These are phyloP conservation scores for Hordeum marinum DNA, from an alignment of 176 grass and related monocot genomes.

Conservation along the genomic window DNA sequence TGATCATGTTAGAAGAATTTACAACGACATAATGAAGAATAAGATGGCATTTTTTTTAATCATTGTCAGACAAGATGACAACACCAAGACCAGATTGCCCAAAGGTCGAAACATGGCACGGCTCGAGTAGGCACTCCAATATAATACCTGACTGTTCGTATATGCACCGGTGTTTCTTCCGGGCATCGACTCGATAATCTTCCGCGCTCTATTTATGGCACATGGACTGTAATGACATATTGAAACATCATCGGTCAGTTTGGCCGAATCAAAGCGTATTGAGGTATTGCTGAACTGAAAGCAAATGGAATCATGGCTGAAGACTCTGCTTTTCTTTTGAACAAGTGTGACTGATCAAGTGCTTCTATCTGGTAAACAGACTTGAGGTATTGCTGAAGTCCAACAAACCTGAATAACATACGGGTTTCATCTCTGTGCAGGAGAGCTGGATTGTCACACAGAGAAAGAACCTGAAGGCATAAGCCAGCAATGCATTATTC, in stretches of 20 bases:
- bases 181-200: conserved; percentile 43
- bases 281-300: no score
- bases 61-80: neutral
- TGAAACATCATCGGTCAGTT: neutral
- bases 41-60: neutral
- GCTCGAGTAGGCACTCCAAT: neutral
- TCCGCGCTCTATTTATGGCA: conserved; percentile 47
- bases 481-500: neutral
- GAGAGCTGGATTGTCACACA: conserved; percentile 71
- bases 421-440: conserved; percentile 36
- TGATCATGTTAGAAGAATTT: conserved; percentile 17
- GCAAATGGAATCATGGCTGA: neutral
- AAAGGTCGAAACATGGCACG: neutral
- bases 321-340: neutral
- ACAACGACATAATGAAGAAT: neutral
- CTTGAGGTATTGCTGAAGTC: neutral
- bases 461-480: conserved; percentile 54
- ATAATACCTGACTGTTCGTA: conserved; percentile 47
- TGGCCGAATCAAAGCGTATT: neutral
- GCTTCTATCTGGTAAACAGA: neutral
- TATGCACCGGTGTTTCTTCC: conserved; percentile 49
- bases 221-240: conserved; percentile 38
- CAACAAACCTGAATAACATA: conserved; percentile 59
- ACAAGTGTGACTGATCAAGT: neutral
- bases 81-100: neutral